Percentiles rank a stretch among this genome's conserved stretches.
phyloP scores from a whole-genome alignment of 129 eudicot genomes.

The Flaveria sonorensis region DNA sequence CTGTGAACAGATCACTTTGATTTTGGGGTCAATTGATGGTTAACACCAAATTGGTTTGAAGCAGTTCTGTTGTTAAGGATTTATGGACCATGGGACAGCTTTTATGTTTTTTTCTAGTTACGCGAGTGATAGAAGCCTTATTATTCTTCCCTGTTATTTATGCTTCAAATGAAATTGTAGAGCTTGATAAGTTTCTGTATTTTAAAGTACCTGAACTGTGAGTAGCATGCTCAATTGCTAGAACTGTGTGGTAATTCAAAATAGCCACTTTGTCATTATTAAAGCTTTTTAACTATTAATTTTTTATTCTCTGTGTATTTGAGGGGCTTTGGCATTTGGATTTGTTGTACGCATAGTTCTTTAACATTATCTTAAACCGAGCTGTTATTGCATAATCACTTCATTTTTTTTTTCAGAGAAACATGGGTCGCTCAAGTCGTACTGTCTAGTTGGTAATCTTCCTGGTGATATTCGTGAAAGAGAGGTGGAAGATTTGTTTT shows the following conservation, averaged over 20 bases:
- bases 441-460: slow-evolving; percentile 89
- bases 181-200: neutral
- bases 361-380: neutral
- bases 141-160: neutral
- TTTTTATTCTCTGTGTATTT: neutral
- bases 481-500: slow-evolving; percentile 85
- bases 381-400: slow-evolving; percentile 5
- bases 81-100: neutral
- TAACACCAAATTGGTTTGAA: neutral
- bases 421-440: slow-evolving; percentile 65
- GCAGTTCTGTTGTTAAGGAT: neutral
- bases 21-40: slow-evolving; percentile 3
- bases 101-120: neutral
- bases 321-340: neutral
- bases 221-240: neutral
- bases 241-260: neutral
- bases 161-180: neutral
- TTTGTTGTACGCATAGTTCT: slow-evolving; percentile 2
- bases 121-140: neutral
- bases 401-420: slow-evolving; percentile 30
- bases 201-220: neutral
- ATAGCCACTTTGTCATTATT: neutral
- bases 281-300: neutral
- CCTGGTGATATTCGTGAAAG: slow-evolving; percentile 95
- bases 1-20: neutral